phyloP scores from a whole-genome alignment of 108 stramenopile genomes.

The Hondaea fermentalgiana region DNA sequence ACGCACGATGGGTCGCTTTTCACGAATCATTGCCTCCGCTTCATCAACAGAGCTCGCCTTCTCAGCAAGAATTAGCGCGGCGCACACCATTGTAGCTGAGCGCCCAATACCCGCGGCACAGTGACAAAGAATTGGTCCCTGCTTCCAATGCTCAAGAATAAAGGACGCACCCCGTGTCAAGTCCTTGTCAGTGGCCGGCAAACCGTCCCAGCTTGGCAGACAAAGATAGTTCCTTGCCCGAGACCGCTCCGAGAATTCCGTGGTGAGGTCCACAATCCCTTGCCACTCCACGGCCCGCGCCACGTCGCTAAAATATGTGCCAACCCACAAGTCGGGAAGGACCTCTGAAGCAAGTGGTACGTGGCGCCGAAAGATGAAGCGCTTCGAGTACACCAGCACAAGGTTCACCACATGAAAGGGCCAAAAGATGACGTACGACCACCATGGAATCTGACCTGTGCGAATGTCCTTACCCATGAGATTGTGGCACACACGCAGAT shows the following conservation, averaged over 20 bases:
- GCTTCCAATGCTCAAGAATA: neutral
- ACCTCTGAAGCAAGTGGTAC: neutral
- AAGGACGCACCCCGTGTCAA: neutral
- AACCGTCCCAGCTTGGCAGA: neutral
- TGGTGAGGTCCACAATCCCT: neutral
- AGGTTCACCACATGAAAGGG: neutral
- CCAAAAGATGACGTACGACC: neutral
- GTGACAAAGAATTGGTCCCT: neutral
- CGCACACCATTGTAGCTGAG: neutral
- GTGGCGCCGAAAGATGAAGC: neutral
- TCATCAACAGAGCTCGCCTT: neutral
- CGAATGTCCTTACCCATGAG: neutral
- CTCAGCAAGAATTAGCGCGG: neutral
- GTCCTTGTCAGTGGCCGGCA: neutral
- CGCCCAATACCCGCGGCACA: slow-evolving; percentile 5
- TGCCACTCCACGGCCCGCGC: neutral
- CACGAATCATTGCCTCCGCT: neutral
- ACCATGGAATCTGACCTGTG: neutral
- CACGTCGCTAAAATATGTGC: neutral
- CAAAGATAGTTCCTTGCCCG: neutral
- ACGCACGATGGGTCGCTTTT: neutral
- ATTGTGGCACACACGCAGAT: neutral
- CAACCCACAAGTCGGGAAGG: neutral
- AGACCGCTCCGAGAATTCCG: neutral
- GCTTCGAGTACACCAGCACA: neutral